Evolutionary conservation across 768 basidiomycete genomes (phyloP), one percentile per base, ranked within the genome.

Genomic region (Suillus weaverae): DNA sequence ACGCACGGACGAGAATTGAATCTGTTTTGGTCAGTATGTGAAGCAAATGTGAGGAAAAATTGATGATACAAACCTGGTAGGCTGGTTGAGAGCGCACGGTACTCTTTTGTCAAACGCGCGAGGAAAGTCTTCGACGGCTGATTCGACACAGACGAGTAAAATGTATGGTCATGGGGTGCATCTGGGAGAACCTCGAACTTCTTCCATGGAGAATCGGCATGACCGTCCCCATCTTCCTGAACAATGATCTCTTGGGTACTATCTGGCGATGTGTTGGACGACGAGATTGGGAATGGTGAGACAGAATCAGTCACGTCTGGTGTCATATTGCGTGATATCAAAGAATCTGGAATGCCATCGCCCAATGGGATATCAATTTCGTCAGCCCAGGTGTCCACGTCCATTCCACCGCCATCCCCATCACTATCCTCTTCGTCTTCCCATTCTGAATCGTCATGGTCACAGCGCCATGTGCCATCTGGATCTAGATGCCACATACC

Each of bases 1-100:
- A 98, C 32, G 90, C 90, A 64, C 95, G 87, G 56, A 98, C 92
- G 61, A 97, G 72, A 68, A 98, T 95, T 16, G 90, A 89, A 65
- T 95, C 94, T 92, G 71, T 10, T 35, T 36, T 55, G 30, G 13
- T 68, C 7, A 51, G 65, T 38, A 22, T 11, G 62, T 53, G 18
- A 61, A 62, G 30, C 20, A 20, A 6, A 46, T 13, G 55, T 41
- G 39, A 61, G 6, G 36, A 41, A 44, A 39, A 33, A 39, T 48
- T 18, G n/a, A 71, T 14, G 9, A 6, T 22, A 73, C 82, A 64
- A 64, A 95, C 95, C 94, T 73, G 95, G 95, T 62, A 97, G 76
- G 68, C 93, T 93, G 64, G 79, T 89, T 38, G 85, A 81, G 39
- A 98, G 81, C 1, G 89, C 89, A 44, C 87, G 86, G 77, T 95